These are phyloP conservation scores for Sordariomycetes sp. DNA, from an alignment of 2,329 filamentous ascomycete genomes.

Conservation along the genomic window DNA sequence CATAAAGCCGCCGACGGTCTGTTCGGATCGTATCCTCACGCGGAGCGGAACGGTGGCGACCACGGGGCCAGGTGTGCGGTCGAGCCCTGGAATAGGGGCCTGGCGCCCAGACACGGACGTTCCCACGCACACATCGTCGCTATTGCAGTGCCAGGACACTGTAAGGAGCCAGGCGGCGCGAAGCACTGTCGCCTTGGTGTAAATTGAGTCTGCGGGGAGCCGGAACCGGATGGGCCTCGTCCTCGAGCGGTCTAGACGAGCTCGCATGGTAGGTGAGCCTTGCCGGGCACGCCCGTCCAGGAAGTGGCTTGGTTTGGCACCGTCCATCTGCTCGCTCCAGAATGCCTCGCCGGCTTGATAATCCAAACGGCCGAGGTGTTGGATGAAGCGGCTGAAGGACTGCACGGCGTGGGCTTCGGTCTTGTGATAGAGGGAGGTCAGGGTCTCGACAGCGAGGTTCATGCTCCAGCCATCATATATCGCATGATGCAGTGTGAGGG, in stretches of 20 bases:
- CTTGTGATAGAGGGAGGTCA: slow-evolving; percentile 6
- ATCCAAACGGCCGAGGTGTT: slow-evolving; percentile 2
- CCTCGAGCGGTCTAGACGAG: too few species aligned
- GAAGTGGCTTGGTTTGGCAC: too few species aligned
- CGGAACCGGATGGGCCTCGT: too few species aligned
- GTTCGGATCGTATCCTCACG: slow-evolving; percentile 1
- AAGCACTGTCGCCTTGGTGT: slow-evolving; percentile 10
- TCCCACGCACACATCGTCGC: slow-evolving; percentile 10
- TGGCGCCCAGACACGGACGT: slow-evolving; percentile 11
- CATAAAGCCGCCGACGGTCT: slow-evolving; percentile 2
- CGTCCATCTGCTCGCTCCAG: slow-evolving; percentile 7
- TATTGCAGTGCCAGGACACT: slow-evolving; percentile 7
- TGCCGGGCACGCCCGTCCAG: too few species aligned
- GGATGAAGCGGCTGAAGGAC: slow-evolving; percentile 30
- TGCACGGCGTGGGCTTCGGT: slow-evolving; percentile 8
- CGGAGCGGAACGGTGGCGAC: slow-evolving; percentile 10
- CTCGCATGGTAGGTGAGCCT: too few species aligned
- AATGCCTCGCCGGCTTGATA: slow-evolving; percentile 1
- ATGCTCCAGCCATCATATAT: slow-evolving; percentile 18
- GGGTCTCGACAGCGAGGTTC: slow-evolving; percentile 7
- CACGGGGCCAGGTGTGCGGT: slow-evolving; percentile 9
- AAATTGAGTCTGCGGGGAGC: too few species aligned
- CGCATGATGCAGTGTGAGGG: slow-evolving; percentile 15
- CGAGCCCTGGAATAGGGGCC: slow-evolving; percentile 10
- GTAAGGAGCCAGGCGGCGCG: slow-evolving; percentile 3